Evolutionary conservation across 441 rosid genomes (phyloP), one percentile per base, ranked within the genome.

Genomic region (Macaranga tanarius): DNA sequence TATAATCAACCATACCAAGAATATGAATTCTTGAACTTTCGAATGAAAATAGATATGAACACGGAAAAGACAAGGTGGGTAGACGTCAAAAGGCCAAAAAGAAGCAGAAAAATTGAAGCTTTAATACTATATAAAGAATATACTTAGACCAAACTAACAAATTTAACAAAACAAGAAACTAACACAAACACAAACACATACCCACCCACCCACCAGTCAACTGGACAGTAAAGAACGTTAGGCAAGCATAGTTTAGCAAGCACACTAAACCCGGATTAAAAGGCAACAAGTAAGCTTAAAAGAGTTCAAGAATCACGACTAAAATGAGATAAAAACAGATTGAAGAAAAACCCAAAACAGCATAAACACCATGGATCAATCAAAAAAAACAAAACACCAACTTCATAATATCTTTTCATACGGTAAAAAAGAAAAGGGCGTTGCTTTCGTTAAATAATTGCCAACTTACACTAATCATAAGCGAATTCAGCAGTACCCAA

Each of bases 201-300:
- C 15, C 48, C 61, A 61, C 22, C 56, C 52, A 55, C 3, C 78
- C 10, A 67, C 63, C 51, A 56, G 79, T 79, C 81, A 79, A 79
- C 54, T 38, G 38, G 68, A 65, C 54, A 69, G 54, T 5, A 55
- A 61, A 71, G 76, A 71, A 62, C 25, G 79, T 71, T 79, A 67
- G 75, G 70, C 38, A 42, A 56, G 31, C 31, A 47, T 10, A 31
- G 3, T 40, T 48, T 23, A 8, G 25, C 45, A 64, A 8, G 25
- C 45, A 64, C 38, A n/a, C 28, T 25, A 62, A 72, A 68, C 55
- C 45, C 26, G 20, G 45, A 5, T 40, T 51, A 55, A 68, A 61
- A 62, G 51, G 56, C 57, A 69, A 60, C 0, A 71, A 76, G 51
- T 16, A 15, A 59, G 61, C 26, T 8, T 1, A 44, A 63, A 57